Conservation (phyloP, 2,329 filamentous ascomycete genomes). For the Atkinsonella hypoxylon region DNA sequence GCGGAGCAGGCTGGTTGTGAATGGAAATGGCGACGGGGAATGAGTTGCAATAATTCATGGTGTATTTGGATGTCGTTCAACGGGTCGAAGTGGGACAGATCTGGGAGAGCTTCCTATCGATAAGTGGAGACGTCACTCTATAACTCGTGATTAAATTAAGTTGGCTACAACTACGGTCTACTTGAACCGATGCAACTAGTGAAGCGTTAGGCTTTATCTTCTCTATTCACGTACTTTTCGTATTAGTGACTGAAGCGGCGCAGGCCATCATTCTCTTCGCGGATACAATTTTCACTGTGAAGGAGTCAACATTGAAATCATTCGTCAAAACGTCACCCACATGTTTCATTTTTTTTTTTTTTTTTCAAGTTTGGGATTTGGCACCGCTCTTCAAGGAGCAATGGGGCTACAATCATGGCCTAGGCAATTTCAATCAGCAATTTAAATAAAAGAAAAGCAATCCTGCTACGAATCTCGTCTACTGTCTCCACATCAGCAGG, state of each 20-base stretch:
- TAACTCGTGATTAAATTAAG: not conserved
- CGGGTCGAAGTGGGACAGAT: not conserved
- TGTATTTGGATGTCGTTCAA: not conserved
- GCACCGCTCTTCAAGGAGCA: not conserved
- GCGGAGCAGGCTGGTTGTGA: not conserved
- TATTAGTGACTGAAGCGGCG: not conserved
- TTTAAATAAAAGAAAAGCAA: not conserved
- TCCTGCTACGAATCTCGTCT: not conserved
- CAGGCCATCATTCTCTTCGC: not conserved
- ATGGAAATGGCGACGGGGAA: not conserved
- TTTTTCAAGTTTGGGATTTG: not conserved
- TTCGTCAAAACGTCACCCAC: conserved; percentile 2
- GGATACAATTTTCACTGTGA: conserved; percentile 1
- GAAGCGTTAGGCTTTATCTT: not conserved
- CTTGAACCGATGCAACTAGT: not conserved
- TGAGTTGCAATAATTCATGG: not conserved
- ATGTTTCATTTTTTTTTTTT: too few species aligned
- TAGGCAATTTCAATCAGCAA: conserved; percentile 3
- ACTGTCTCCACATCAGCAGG: conserved; percentile 4
- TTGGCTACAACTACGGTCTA: not conserved
- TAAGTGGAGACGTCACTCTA: not conserved
- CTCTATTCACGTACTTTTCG: not conserved
- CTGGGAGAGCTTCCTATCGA: conserved; percentile 6
- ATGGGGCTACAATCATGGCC: not conserved
- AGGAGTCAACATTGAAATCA: conserved; percentile 1